These are phyloP conservation scores for Ceratobasidium theobromae DNA, from an alignment of 1,284 basidiomycete species.

Conservation along the genomic window DNA sequence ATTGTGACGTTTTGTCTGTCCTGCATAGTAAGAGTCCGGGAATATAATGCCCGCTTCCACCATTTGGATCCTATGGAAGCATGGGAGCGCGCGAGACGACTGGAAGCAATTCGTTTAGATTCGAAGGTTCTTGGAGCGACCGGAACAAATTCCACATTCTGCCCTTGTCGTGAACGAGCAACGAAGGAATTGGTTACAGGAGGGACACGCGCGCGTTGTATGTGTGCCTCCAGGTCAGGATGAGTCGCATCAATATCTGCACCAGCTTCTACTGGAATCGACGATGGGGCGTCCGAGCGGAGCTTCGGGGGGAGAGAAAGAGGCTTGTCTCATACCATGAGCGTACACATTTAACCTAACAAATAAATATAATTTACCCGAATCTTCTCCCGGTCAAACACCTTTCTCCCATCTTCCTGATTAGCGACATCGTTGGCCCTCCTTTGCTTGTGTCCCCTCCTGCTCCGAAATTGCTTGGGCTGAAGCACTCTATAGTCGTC, in stretches of 20 bases:
- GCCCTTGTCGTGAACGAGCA: background rate
- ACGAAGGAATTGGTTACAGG: slow-evolving; percentile 1
- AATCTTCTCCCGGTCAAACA: slow-evolving; percentile 21
- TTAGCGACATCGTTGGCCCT: background rate
- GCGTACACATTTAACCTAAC: background rate
- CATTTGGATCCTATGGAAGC: background rate
- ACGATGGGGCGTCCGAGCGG: background rate
- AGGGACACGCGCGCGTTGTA: background rate
- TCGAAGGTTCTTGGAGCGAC: no score
- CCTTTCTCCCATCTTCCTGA: background rate
- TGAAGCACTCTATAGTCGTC: background rate
- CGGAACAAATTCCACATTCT: background rate
- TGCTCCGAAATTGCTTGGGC: background rate
- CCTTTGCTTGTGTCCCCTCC: background rate
- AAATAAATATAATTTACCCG: background rate
- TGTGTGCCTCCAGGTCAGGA: slow-evolving; percentile 2
- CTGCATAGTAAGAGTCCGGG: background rate
- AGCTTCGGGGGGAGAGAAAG: background rate
- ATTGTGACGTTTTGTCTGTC: background rate
- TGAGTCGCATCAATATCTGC: slow-evolving; percentile 13
- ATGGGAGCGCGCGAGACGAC: no score
- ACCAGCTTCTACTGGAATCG: background rate
- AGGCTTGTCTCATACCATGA: background rate
- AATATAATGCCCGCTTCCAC: no score
- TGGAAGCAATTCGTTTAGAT: no score